Base-by-base conservation (phyloP, 441 rosid species). In the Adansonia grandidieri region DNA sequence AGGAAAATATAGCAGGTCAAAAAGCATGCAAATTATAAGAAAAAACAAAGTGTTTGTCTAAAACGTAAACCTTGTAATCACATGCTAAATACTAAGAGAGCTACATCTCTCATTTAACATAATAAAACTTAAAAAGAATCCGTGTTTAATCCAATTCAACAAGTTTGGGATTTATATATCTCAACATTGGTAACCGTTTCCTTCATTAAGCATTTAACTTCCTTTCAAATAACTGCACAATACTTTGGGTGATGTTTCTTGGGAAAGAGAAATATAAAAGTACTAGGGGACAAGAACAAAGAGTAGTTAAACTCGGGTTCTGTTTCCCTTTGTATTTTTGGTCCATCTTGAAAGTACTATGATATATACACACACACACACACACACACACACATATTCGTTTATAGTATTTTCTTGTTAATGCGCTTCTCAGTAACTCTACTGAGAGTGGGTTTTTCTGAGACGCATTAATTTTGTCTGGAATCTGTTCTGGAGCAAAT, bases 11-110 rank as follows among this genome's bases (percentile, higher is more conserved):
- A 15, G 15, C 69, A 64, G 48, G 69, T 37, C 47, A 64, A 37
- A 69, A 48, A 69, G 58, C 58, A 69, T 69, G 57, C 73, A 69
- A 11, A 24, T 69, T 13, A 5, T 22, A 20, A 22, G 53, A 11
- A 22, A 24, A 47, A 48, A 37, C 48, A 64, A 13, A 6, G 68
- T 14, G 19, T 63, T 4, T 14, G 47, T 60, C 4, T 11, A 24
- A 11, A 61, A 8, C 7, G 17, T 63, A 63, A 63, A 6, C 45
- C 67, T 2, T 48, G 8, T 15, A 14, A 14, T 13, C 17, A 15
- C 2, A 14, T 14, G 7, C 4, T 13, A 53, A 3, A 0, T 14
- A 1, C 4, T 13, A 53, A 0, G 15, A 50, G 5, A 42, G 61
- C 1, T 2, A 45, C 45, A 32, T 32, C 40, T 42, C 10, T 11